Base-by-base conservation (phyloP, 768 basidiomycete species). In the Tricholoma sp. region DNA sequence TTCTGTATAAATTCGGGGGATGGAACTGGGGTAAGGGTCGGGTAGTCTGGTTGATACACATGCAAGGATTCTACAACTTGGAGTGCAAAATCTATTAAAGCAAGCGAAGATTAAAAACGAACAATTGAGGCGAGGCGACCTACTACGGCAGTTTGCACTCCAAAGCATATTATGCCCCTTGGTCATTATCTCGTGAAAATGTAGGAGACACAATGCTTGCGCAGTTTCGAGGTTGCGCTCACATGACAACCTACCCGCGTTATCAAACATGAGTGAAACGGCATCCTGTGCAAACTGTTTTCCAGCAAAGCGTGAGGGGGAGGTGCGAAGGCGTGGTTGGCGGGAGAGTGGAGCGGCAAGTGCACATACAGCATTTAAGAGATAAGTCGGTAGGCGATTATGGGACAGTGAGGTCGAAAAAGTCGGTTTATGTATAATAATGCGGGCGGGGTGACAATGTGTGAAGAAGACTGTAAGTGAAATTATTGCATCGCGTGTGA, bases 391-490 rank as follows among this genome's bases (percentile, higher is more conserved):
- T 31, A 93, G 79, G 56, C 79, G 77, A 61, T 84, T 84, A 59
- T 83, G 82, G 56, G 81, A 81, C 7, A 93, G 80, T 31, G 81
- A 77, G 1, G 83, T 77, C 21, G 84, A 76, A 63, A 93, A 93
- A 7, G 85, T 83, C 19, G 91, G 86, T 53, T 88, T 88, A 71
- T 93, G 91, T 47, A 93, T 81, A 59, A 91, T 77, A 63, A 85
- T 79, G 35, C 86, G 82, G 59, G 85, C 83, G 21, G 90, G 90
- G 65, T 91, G 88, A 62, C 86, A 86, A 67, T 88, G 88, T 22
- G 90, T 79, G 68, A 92, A 91, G 70, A 91, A 91, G 9, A 91
- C 89, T 91, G 63, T 39, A 50, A 52, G 4, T 4, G 24, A 50
- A 49, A 43, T 31, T 55, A 59, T 19, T 58, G 47, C 56, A 52